phyloP scores from a whole-genome alignment of 306 rosid genomes.

The Morella rubra region DNA sequence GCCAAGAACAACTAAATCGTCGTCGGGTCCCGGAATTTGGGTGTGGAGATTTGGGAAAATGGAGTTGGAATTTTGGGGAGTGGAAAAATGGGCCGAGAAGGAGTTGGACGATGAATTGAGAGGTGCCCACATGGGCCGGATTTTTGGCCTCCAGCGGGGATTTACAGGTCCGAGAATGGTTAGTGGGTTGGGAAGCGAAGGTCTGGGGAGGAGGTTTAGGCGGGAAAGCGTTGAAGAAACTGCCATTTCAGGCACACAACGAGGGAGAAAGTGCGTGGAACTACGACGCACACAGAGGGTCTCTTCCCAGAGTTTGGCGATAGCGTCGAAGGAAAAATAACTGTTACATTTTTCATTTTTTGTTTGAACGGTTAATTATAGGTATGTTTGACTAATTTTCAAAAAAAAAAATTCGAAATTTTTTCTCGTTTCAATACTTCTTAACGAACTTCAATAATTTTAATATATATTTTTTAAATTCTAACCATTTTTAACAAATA shows the following conservation, averaged over 20 bases:
- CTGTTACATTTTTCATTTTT: too few relatives aligned
- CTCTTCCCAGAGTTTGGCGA: too few relatives aligned
- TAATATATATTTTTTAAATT: too few relatives aligned
- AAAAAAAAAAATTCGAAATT: too few relatives aligned
- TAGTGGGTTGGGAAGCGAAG: slow-evolving; percentile 31
- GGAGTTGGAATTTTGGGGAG: slow-evolving; percentile 7
- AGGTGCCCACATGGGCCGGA: slow-evolving; percentile 15
- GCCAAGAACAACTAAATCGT: slow-evolving; percentile 64
- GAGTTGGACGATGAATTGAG: slow-evolving; percentile 22
- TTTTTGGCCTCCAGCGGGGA: slow-evolving; percentile 22
- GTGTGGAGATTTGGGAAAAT: slow-evolving; percentile 5
- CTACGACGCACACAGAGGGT: not conserved
- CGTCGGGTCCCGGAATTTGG: slow-evolving; percentile 31
- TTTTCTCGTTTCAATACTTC: too few relatives aligned
- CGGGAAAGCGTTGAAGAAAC: slow-evolving; percentile 59
- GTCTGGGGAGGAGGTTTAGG: slow-evolving; percentile 60
- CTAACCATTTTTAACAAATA: too few relatives aligned
- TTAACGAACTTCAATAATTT: too few relatives aligned
- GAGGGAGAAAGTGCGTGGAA: not conserved
- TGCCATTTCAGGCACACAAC: slow-evolving; percentile 29
- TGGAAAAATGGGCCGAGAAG: slow-evolving; percentile 16
- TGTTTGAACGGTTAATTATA: too few relatives aligned
- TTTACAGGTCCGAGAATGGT: slow-evolving; percentile 28
- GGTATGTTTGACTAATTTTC: too few relatives aligned
- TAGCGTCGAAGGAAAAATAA: too few relatives aligned